phyloP scores from a whole-genome alignment of 139 green algal species.

The Zygnema cylindricum region DNA sequence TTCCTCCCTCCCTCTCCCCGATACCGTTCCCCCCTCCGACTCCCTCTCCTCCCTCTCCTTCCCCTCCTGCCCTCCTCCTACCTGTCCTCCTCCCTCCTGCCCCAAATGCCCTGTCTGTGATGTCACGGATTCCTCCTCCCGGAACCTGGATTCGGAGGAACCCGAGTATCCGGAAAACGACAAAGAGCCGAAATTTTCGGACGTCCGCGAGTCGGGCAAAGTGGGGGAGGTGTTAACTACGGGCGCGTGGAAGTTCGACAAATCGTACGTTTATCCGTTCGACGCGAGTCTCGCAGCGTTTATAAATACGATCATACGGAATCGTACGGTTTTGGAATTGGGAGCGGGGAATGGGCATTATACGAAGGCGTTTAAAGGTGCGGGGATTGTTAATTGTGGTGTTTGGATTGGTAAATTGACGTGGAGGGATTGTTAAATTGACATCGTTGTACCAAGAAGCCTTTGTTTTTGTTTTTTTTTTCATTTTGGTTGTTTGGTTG shows the following conservation, averaged over 20 bases:
- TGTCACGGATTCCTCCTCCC: neutral
- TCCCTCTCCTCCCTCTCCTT: neutral
- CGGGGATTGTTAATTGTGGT: no score
- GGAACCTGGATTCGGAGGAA: neutral
- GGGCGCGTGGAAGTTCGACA: neutral
- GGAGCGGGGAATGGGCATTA: conserved; percentile 10
- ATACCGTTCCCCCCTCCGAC: neutral
- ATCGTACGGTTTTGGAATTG: neutral
- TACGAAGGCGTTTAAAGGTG: neutral
- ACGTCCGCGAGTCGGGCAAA: neutral
- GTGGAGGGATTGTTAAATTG: no score
- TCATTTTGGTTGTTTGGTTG: no score
- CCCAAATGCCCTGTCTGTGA: neutral
- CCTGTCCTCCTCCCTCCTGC: neutral
- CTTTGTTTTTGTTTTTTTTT: no score
- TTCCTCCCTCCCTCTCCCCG: neutral
- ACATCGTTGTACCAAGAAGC: no score
- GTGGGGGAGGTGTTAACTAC: neutral
- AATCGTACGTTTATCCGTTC: neutral
- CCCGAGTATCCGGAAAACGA: neutral
- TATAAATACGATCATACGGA: neutral
- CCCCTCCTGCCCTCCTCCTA: neutral
- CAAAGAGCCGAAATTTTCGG: neutral
- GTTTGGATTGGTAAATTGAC: no score
- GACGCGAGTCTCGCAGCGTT: neutral